A percentile compares a stretch with the other conserved stretches of the same genome.
Conservation (phyloP, 2,329 filamentous ascomycete species). For the Curvularia hawaiiensis region DNA sequence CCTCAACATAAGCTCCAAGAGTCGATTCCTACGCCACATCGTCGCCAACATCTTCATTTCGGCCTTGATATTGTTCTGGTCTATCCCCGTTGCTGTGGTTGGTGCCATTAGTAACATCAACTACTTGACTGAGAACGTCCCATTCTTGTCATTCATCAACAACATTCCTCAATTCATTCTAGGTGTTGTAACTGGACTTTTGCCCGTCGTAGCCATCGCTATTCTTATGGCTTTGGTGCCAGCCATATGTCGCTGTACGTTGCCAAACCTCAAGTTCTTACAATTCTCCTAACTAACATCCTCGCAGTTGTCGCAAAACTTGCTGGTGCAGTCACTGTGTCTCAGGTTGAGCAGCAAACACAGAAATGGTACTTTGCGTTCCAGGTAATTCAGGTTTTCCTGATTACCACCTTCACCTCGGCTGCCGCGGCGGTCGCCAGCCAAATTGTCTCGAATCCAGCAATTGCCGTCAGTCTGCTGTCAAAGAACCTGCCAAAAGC, state of each 20-base stretch:
- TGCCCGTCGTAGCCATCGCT: constrained; percentile 51
- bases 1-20: constrained; percentile 45
- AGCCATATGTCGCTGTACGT: constrained; percentile 43
- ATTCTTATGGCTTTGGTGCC: constrained; percentile 53
- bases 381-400: constrained; percentile 90
- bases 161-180: constrained; percentile 48
- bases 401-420: constrained; percentile 82
- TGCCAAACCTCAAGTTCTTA: too few species aligned
- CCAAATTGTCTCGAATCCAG: constrained; percentile 67
- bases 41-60: constrained; percentile 47
- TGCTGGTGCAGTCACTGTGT: constrained; percentile 45
- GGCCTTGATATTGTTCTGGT: constrained; percentile 53
- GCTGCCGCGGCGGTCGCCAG: constrained; percentile 67
- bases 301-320: constrained; percentile 39
- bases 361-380: constrained; percentile 94
- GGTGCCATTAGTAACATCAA: constrained; percentile 53
- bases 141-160: constrained; percentile 51
- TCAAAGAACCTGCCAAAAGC: constrained; percentile 78
- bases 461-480: constrained; percentile 65
- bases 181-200: constrained; percentile 53
- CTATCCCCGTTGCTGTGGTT: constrained; percentile 51
- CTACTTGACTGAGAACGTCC: constrained; percentile 44
- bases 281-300: neutral
- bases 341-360: constrained; percentile 69
- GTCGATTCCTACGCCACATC: constrained; percentile 36